These are phyloP conservation scores for Chrysoporthe cubensis DNA, from an alignment of 2,329 filamentous ascomycete species.

Conservation along the genomic window DNA sequence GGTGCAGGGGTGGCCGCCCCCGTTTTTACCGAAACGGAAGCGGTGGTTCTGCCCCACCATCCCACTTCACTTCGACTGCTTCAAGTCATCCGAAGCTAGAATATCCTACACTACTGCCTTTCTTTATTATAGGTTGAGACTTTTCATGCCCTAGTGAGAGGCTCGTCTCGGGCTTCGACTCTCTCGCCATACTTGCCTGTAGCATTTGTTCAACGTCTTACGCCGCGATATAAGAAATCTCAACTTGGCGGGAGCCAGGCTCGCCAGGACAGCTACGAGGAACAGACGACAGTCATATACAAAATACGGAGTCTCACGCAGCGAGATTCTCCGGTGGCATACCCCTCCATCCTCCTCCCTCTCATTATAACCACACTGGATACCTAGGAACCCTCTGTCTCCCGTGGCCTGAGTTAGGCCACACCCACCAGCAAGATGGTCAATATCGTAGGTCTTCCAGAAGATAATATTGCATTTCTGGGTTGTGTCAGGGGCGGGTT, in stretches of 20 bases:
- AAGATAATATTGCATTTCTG: too few relatives aligned
- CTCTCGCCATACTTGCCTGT: not conserved
- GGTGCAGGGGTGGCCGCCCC: not conserved
- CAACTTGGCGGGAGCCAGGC: not conserved
- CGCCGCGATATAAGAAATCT: slow-evolving; percentile 1
- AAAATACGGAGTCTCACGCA: not conserved
- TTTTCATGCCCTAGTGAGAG: not conserved
- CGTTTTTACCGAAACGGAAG: slow-evolving; percentile 17
- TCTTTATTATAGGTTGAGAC: not conserved
- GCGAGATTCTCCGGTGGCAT: not conserved
- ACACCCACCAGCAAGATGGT: slow-evolving; percentile 70
- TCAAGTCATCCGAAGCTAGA: not conserved
- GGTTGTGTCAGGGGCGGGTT: not conserved
- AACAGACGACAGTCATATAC: not conserved
- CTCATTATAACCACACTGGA: not conserved
- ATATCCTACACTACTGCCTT: not conserved
- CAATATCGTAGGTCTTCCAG: slow-evolving; percentile 66
- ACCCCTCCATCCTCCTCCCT: not conserved
- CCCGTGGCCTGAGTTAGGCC: slow-evolving; percentile 23
- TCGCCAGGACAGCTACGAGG: not conserved
- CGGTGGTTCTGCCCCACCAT: slow-evolving; percentile 15
- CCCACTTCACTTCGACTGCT: not conserved
- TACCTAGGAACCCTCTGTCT: not conserved
- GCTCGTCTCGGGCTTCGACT: not conserved
- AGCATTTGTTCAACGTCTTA: not conserved